A percentile compares a stretch with the other conserved stretches of the same genome.
Conservation (phyloP, 1,284 basidiomycete species). For the Apiotrichum gamsii region DNA sequence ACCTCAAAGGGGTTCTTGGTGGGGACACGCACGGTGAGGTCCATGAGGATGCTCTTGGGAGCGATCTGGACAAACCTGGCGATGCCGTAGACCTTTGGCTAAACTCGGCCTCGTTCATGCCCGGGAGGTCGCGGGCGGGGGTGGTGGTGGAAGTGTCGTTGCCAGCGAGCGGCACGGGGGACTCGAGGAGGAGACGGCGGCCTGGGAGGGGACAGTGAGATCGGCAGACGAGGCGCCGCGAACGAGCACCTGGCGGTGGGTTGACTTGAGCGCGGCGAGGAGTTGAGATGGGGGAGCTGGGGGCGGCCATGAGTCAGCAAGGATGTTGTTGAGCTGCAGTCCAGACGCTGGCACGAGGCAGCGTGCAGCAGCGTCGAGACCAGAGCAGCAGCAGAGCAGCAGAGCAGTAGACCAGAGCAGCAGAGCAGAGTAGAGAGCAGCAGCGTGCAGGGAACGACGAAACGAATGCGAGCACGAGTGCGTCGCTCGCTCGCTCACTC, state of each 20-base stretch:
- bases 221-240: conserved; percentile 38
- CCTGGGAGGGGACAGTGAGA: conserved; percentile 24
- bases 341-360: no score
- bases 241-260: conserved; percentile 48
- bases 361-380: no score
- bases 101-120: conserved; percentile 39
- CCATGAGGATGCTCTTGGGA: conserved; percentile 42
- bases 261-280: conserved; percentile 44
- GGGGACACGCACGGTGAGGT: conserved; percentile 45
- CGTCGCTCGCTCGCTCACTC: no score
- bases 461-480: no score
- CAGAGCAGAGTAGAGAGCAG: no score
- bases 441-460: no score
- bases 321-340: no score
- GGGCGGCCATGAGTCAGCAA: no score
- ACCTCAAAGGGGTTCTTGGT: conserved; percentile 18
- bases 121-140: conserved; percentile 27
- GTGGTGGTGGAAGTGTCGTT: no score
- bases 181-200: conserved; percentile 48
- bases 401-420: no score
- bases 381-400: no score
- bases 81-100: conserved; percentile 48
- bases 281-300: conserved; percentile 44
- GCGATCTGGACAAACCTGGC: conserved; percentile 47
- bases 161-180: conserved; percentile 39